These are phyloP conservation scores for Nakazawaea holstii DNA, from an alignment of 805 yeast species.

Conservation along the genomic window DNA sequence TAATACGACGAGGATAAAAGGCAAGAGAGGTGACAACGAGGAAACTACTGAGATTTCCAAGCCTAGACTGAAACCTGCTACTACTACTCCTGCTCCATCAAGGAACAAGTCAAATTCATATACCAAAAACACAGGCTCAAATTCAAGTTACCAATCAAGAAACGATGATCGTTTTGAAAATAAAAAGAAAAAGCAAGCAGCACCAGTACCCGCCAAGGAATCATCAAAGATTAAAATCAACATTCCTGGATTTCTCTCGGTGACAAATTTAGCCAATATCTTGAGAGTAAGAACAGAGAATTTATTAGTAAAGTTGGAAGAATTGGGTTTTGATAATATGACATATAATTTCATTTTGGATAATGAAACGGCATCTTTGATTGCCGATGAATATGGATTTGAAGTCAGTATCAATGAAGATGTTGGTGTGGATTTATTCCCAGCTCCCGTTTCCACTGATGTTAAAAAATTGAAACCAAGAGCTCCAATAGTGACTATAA, in stretches of 20 bases:
- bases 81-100: no score
- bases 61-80: no score
- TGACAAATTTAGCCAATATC: constrained; percentile 71
- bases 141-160: no score
- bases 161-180: not conserved
- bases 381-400: constrained; percentile 86
- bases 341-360: constrained; percentile 80
- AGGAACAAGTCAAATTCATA: no score
- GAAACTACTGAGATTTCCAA: no score
- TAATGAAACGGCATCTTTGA: constrained; percentile 75
- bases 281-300: constrained; percentile 59
- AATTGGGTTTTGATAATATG: constrained; percentile 67
- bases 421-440: constrained; percentile 55
- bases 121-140: no score
- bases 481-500: constrained; percentile 93
- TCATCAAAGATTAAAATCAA: constrained; percentile 18
- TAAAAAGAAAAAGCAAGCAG: not conserved
- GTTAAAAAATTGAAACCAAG: constrained; percentile 49
- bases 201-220: not conserved
- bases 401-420: constrained; percentile 53
- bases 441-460: constrained; percentile 48
- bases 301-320: constrained; percentile 51
- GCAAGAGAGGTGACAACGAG: no score
- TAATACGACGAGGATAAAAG: no score
- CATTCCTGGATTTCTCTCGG: constrained; percentile 75